Evolutionary conservation across 1,284 basidiomycete species (phyloP), one percentile per base, ranked within the genome.

Genomic region (Ustilago crameri): DNA sequence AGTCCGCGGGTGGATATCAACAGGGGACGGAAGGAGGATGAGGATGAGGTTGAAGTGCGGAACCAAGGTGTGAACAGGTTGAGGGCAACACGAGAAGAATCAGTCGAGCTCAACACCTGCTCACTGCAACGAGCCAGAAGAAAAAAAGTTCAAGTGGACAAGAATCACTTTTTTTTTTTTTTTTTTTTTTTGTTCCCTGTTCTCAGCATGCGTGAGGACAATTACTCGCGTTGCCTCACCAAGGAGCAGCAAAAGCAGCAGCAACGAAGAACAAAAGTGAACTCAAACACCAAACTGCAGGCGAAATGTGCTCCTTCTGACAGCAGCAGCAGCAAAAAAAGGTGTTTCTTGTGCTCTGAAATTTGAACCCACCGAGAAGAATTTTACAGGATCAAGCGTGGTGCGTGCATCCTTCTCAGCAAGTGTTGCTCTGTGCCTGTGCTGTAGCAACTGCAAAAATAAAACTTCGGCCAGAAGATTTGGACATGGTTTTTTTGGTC

Each of bases 1-100:
- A 43, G 56, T 66, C 63, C 63, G 52, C 63, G 46, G 54, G 26
- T 68, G 65, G 59, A 61, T 51, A 51, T 32, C 4, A 41, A 47
- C 43, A 46, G 56, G 30, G 10, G 20, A 17, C 22, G 51, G 27
- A 18, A 37, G 45, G 17, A n/a, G 9, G 18, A 27, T 35, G 20
- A 37, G 12, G 35, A 37, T 5, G 49, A 38, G 37, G 57, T 35
- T 57, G 49, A 40, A n/a, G 38, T 46, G 55, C 30, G 51, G 51
- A 32, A 59, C 24, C 37, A 37, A 55, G 14, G 30, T 37, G 50
- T 22, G 43, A 30, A 42, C 5, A 18, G 40, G n/a, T 9, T 18
- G 41, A 24, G 43, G 9, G 56, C 49, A 22, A 40, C 27, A 7
- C 30, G 20, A 42, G 44, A 52, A 54, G 43, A 58, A 58, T 41